These are phyloP conservation scores for Xylaria sp. DNA, from an alignment of 2,329 filamentous ascomycete species.

Conservation along the genomic window DNA sequence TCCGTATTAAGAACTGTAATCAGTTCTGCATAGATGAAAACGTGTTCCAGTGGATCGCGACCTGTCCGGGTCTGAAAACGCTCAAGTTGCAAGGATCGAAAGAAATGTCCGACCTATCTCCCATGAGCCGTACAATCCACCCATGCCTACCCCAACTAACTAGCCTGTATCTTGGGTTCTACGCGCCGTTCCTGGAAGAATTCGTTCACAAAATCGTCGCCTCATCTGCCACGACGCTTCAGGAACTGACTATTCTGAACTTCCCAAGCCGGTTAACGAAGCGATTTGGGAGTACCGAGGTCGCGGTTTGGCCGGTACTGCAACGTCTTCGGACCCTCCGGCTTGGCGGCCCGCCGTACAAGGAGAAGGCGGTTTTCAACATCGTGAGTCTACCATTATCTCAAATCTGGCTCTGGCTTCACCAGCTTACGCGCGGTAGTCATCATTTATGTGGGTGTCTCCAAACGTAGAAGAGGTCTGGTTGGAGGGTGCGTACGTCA, in stretches of 20 bases:
- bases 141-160: constrained; percentile 32
- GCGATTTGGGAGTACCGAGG: not conserved
- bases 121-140: not conserved
- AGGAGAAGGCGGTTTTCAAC: not conserved
- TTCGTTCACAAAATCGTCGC: constrained; percentile 35
- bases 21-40: constrained; percentile 30
- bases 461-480: constrained; percentile 45
- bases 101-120: not conserved
- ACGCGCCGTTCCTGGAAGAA: constrained; percentile 4
- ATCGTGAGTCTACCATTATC: constrained; percentile 38
- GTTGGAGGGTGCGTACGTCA: constrained; percentile 34
- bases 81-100: constrained; percentile 38
- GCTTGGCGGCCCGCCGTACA: constrained; percentile 6
- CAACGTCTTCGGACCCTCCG: constrained; percentile 39
- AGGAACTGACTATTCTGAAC: constrained; percentile 42
- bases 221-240: constrained; percentile 36
- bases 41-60: constrained; percentile 20
- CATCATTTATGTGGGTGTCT: constrained; percentile 27
- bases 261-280: constrained; percentile 1
- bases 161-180: constrained; percentile 37
- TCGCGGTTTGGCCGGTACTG: constrained; percentile 32
- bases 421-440: constrained; percentile 35
- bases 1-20: constrained; percentile 35
- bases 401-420: not conserved
- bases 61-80: constrained; percentile 32